Base-by-base conservation (phyloP, 495 filamentous ascomycete species). In the Penicillium desertorum region DNA sequence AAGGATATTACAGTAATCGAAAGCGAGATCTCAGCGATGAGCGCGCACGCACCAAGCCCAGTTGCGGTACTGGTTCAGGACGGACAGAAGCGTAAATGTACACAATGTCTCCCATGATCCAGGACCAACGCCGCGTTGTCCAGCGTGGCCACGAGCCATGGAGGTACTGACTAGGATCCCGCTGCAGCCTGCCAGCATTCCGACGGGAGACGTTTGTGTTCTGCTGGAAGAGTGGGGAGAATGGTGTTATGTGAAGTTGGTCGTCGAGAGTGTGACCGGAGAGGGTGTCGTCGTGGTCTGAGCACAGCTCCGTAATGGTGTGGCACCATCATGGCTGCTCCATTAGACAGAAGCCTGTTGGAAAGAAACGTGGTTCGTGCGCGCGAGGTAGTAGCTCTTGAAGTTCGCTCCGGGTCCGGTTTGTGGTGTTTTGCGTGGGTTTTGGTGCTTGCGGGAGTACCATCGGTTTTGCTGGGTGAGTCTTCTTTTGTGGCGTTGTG, bases 401-500 rank as follows among this genome's bases (percentile, higher is more conserved):
- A 30, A 37, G 30, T 39, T 55, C 11, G 43, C 20, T n/a, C 22
- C 51, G 59, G 49, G 56, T 46, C 55, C 34, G 17, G 9, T 59
- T 20, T 50, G 29, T 45, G 45, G 41, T 41, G 20, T 43, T 16
- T 44, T 29, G 44, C 42, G 22, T 32, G 17, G 45, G 14, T 6
- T 48, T 25, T 55, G 19, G 41, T 10, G 14, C n/a, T 37, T 36
- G 41, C 42, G 37, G 46, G 45, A 62, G 71, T 71, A 58, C 67
- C 67, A 63, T 67, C 69, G 62, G 62, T 60, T 45, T 43, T 46
- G 32, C 36, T 44, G 54, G 49, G 56, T 36, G 60, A 58, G 49
- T 39, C 45, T 41, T 52, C 41, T 45, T 51, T 22, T 43, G 23
- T 39, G 59, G 47, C 53, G 55, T 56, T 37, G 45, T 44, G 45